phyloP scores from a whole-genome alignment of 2,329 filamentous ascomycete genomes.

The Fusarium foetens region DNA sequence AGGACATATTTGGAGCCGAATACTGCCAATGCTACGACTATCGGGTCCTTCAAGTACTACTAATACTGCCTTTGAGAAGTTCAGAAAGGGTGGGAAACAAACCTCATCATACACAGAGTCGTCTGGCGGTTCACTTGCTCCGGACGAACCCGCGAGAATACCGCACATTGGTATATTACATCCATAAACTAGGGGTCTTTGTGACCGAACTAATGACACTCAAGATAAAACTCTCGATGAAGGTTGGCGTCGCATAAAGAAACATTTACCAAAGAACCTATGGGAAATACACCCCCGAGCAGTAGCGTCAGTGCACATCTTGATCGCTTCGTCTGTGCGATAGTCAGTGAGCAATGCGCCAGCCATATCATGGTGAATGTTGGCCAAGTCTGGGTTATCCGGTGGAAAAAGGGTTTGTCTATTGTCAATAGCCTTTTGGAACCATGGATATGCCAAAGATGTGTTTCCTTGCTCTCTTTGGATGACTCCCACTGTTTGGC shows the following conservation, averaged over 20 bases:
- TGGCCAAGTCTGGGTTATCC: too few species aligned
- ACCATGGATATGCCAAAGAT: too few species aligned
- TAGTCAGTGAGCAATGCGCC: too few species aligned
- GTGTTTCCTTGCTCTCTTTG: too few species aligned
- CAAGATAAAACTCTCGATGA: not conserved
- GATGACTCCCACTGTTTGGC: too few species aligned
- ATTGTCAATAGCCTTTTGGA: too few species aligned
- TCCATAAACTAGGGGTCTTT: not conserved
- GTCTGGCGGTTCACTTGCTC: not conserved
- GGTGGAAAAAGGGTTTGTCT: too few species aligned
- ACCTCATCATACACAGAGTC: accelerated
- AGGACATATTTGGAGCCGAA: not conserved
- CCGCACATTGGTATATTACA: not conserved
- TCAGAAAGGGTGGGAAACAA: not conserved
- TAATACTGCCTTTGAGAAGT: not conserved
- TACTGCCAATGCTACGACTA: not conserved
- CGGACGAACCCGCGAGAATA: not conserved
- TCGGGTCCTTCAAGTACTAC: too few species aligned
- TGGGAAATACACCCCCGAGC: not conserved
- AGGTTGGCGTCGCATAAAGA: not conserved
- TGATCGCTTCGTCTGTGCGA: too few species aligned
- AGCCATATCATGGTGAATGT: too few species aligned
- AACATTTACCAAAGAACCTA: not conserved
- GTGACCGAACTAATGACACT: accelerated
- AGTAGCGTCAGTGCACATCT: too few species aligned